Evolutionary conservation across 768 basidiomycete species (phyloP), one percentile per base, ranked within the genome.

Genomic region (Trametes villosa): DNA sequence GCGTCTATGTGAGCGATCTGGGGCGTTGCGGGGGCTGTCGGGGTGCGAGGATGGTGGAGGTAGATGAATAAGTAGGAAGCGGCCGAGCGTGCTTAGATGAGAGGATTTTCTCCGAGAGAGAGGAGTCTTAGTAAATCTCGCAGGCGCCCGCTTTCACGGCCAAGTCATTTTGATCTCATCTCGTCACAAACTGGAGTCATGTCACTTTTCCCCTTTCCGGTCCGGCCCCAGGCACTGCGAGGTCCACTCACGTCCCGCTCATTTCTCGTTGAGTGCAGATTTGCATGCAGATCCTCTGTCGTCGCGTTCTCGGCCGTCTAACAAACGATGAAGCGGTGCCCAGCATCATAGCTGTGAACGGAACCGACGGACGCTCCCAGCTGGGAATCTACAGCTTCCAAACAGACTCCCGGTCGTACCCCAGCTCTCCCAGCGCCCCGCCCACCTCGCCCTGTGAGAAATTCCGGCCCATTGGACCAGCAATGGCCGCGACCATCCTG

Each of bases 401-500:
- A 22, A 93, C 89, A 68, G 92, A 82, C 22, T 77, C 78, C 30
- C 83, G 78, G 34, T 77, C 76, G 69, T 81, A 84, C 4, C 91
- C 90, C 68, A 92, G 67, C 63, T 84, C 82, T 27, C 81, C 82
- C 42, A 94, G 71, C 18, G 86, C 75, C 8, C 92, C 92, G 18
- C 84, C 86, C 11, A 92, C 80, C 11, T 77, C 69, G 5, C 91
- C 91, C 72, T 93, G 91, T 15, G 90, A 89, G 67, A 83, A 81
- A 71, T 91, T 89, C 46, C 84, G 82, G 46, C 89, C 91, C 60
- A 83, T 87, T 9, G 90, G 88, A 4, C 92, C 92, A 60, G 90
- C 86, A 42, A 94, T 83, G 12, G 86, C 81, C 48, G 71, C 76
- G 49, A 93, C 79, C 92, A 94, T 92, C 48, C 92, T 94, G 67